These are phyloP conservation scores for Smallanthus sonchifolius DNA, from an alignment of 129 eudicot species.

Conservation along the genomic window DNA sequence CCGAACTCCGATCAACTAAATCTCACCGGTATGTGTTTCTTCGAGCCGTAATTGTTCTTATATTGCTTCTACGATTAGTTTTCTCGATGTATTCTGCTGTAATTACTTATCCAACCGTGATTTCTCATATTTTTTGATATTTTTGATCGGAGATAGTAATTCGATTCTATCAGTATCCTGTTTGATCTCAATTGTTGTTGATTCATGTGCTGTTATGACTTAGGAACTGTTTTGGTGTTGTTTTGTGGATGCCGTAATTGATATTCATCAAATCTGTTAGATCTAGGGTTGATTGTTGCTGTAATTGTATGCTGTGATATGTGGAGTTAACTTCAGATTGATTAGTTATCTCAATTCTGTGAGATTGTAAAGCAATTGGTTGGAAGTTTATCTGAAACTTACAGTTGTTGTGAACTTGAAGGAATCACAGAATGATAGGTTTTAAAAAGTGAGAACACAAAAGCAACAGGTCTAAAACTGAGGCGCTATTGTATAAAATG, in stretches of 20 bases:
- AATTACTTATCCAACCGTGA: neutral
- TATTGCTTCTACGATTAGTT: neutral
- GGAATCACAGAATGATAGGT: neutral
- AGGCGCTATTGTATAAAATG: too few species aligned
- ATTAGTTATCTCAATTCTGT: neutral
- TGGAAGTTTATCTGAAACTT: neutral
- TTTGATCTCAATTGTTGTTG: neutral
- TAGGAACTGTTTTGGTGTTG: neutral
- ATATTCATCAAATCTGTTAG: neutral
- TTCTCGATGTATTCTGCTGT: neutral
- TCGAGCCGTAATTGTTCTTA: neutral
- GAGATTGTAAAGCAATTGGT: slow-evolving; percentile 2
- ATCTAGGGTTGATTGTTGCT: slow-evolving; percentile 3
- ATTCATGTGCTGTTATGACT: neutral
- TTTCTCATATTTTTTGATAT: neutral
- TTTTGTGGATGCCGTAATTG: neutral
- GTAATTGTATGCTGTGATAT: neutral
- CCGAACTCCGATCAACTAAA: slow-evolving; percentile 23
- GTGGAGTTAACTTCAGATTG: neutral
- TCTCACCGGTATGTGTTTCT: slow-evolving; percentile 4
- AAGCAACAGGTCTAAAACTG: too few species aligned
- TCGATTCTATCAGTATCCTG: neutral
- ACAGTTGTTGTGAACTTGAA: neutral
- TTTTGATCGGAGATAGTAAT: neutral
- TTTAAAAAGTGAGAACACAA: too few species aligned